Base-by-base conservation (phyloP, 2,329 filamentous ascomycete genomes). In the Ophiostoma pallidulum region DNA sequence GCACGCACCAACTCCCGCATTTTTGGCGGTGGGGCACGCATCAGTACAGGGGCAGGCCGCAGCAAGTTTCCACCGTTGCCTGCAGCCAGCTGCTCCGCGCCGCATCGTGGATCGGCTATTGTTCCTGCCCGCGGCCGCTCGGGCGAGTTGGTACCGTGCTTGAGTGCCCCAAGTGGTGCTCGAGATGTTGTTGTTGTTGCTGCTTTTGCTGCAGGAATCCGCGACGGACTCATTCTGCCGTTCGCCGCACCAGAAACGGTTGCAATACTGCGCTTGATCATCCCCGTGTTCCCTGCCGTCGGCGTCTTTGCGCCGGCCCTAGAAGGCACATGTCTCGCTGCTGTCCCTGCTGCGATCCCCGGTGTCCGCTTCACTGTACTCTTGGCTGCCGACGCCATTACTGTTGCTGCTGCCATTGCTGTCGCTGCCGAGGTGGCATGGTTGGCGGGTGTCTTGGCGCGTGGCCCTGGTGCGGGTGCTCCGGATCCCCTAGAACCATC, bases 11-110 rank as follows among this genome's bases (percentile, higher is more conserved):
- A 73, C 36, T 94, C 88, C 54, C 91, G 82, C 89, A 97, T 96
- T 64, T 89, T 92, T 41, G 91, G 91, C 12, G 90, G 90, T 31
- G 88, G 87, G 2, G 82, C 82, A 52, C 80, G 73, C 59, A 73
- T 64, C 38, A 69, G 63, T 0, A 77, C 77, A 44, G 77, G 75
- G 22, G 73, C 76, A 20, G 70, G 67, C 14, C 76, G 72, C 47
- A 77, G 62, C 44, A 71, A 13, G 6, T 33, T 6, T 4, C n/a
- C n/a, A 13, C n/a, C 12, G 12, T 8, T 33, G 12, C 31, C 31
- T 13, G 7, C 31, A 33, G 6, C 12, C 10, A n/a, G n/a, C n/a
- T n/a, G n/a, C n/a, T n/a, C 40, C 12, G 20, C 33, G 6, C 4
- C 20, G 16, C 18, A 41, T 42, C 44, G 33, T 4, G 4, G 10